These are phyloP conservation scores for Tetraselmis striata DNA, from an alignment of 139 green algal genomes.

Conservation along the genomic window DNA sequence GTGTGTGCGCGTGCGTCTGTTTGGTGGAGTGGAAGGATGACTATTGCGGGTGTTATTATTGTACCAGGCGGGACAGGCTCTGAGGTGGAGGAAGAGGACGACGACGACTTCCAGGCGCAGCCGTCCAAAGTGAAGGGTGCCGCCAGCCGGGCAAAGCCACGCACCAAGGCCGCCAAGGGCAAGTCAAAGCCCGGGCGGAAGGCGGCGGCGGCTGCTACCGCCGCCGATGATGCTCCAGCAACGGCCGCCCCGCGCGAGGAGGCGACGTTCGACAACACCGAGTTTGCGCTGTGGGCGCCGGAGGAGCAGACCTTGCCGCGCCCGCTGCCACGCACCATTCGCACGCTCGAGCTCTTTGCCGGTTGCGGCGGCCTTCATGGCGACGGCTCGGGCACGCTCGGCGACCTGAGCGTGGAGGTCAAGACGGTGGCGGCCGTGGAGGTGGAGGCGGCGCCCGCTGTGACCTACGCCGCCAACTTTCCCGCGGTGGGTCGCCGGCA, in stretches of 20 bases:
- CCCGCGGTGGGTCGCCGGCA: not conserved
- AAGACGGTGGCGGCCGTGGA: conserved; percentile 10
- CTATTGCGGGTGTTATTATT: no score
- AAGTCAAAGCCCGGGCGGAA: not conserved
- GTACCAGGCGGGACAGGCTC: no score
- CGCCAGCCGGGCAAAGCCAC: not conserved
- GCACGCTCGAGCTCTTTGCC: conserved; percentile 6
- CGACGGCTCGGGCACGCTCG: not conserved
- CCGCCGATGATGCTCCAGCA: not conserved
- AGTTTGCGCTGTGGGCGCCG: not conserved
- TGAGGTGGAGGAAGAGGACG: not conserved
- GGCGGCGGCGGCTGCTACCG: no score
- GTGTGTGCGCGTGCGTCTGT: not conserved
- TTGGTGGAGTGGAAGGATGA: no score
- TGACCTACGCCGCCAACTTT: conserved; percentile 10
- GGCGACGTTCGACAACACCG: conserved; percentile 1
- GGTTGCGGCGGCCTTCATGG: conserved; percentile 7
- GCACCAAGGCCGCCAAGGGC: not conserved
- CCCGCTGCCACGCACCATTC: not conserved
- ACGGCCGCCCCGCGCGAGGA: not conserved
- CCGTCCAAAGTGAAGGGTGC: not conserved
- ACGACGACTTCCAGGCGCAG: not conserved
- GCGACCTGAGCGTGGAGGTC: not conserved
- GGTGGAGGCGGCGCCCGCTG: not conserved
- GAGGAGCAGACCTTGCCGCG: not conserved